phyloP scores from a whole-genome alignment of 108 stramenopile genomes.

The Hondaea fermentalgiana region DNA sequence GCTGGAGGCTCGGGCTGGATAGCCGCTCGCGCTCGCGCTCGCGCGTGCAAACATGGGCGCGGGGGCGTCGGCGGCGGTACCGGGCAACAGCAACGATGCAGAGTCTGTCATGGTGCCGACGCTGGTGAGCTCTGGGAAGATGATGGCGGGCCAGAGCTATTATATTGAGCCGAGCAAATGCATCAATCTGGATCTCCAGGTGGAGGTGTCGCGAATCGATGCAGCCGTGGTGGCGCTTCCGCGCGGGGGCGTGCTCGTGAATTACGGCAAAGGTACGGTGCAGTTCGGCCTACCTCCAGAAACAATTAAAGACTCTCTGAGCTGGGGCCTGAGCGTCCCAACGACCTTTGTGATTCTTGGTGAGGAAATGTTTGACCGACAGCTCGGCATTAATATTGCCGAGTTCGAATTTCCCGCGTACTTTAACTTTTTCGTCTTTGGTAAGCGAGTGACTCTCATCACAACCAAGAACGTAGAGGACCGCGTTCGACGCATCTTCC shows the following conservation, averaged over 20 bases:
- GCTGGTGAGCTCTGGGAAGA: neutral
- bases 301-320: constrained; percentile 27
- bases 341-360: constrained; percentile 31
- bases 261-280: neutral
- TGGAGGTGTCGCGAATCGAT: neutral
- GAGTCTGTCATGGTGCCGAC: neutral
- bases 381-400: constrained; percentile 40
- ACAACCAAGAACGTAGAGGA: constrained; percentile 25
- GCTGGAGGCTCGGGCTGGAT: too few species aligned
- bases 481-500: constrained; percentile 27
- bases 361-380: constrained; percentile 28
- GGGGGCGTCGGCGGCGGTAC: neutral
- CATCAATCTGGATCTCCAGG: neutral
- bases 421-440: constrained; percentile 55
- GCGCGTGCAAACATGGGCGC: neutral
- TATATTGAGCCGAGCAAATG: neutral
- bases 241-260: neutral
- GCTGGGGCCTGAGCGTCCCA: constrained; percentile 29
- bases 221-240: constrained; percentile 1
- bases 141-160: neutral
- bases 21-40: too few species aligned
- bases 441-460: constrained; percentile 72
- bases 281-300: neutral
- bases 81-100: neutral
- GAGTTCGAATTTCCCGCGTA: constrained; percentile 50